phyloP scores from a whole-genome alignment of 1,139 yeast genomes.

The Taiozyma sp. region DNA sequence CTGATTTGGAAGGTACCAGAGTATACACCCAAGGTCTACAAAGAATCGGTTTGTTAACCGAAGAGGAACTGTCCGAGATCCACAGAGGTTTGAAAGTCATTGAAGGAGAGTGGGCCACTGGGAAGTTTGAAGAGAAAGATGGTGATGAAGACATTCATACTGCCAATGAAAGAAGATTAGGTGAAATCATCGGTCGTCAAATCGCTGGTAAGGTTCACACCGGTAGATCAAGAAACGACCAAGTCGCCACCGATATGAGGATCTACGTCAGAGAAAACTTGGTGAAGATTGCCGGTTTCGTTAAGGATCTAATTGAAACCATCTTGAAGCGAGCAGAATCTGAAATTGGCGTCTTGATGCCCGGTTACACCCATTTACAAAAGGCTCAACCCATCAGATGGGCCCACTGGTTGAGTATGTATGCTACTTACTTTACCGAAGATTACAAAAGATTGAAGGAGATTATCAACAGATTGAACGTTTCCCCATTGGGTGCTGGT shows the following conservation, averaged over 20 bases:
- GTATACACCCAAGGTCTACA: constrained; percentile 86
- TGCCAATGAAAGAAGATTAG: constrained; percentile 95
- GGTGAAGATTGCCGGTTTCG: constrained; percentile 48
- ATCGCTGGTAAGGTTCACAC: constrained; percentile 98
- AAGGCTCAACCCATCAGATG: constrained; percentile 99
- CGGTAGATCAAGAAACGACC: constrained; percentile 97
- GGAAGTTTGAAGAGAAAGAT: constrained; percentile 70
- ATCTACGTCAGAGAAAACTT: constrained; percentile 81
- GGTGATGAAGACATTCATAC: constrained; percentile 99
- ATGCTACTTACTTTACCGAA: constrained; percentile 90
- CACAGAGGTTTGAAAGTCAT: constrained; percentile 75
- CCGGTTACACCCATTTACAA: constrained; percentile 97
- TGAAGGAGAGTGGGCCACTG: constrained; percentile 74
- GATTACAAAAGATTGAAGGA: constrained; percentile 83
- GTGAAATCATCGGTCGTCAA: constrained; percentile 88
- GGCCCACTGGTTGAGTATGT: constrained; percentile 95
- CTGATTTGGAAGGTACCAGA: constrained; percentile 89
- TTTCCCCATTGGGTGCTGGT: constrained; percentile 92
- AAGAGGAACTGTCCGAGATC: constrained; percentile 68
- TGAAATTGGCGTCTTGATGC: constrained; percentile 93
- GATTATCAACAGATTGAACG: constrained; percentile 75
- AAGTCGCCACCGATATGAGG: constrained; percentile 98
- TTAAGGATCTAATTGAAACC: constrained; percentile 58
- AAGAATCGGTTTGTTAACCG: constrained; percentile 68
- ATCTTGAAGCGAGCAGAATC: constrained; percentile 69